phyloP scores from a whole-genome alignment of 2,329 filamentous ascomycete genomes.

The Xylaria sp. region DNA sequence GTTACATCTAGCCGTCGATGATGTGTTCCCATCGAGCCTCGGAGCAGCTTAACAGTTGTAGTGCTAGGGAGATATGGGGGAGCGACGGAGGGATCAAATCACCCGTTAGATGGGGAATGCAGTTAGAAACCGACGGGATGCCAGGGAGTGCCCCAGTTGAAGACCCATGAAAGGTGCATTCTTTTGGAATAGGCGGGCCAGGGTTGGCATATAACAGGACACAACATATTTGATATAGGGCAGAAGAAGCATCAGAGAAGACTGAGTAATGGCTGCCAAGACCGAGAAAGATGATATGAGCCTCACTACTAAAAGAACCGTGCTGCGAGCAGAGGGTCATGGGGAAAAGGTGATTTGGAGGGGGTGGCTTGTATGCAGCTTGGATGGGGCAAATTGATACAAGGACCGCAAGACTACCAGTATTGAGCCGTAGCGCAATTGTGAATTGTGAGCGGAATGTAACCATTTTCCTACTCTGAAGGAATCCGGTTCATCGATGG shows the following conservation, averaged over 20 bases:
- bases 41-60: constrained; percentile 46
- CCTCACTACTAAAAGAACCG: constrained; percentile 36
- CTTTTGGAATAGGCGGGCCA: constrained; percentile 48
- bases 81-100: constrained; percentile 41
- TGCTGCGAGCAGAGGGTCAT: constrained; percentile 27
- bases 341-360: constrained; percentile 42
- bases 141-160: constrained; percentile 48
- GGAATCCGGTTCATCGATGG: constrained; percentile 15
- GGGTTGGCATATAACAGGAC: constrained; percentile 49
- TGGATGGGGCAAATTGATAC: constrained; percentile 32
- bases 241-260: constrained; percentile 41
- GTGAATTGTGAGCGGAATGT: constrained; percentile 18
- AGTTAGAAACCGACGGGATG: constrained; percentile 47
- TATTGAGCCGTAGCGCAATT: constrained; percentile 24
- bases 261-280: constrained; percentile 31
- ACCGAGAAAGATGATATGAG: constrained; percentile 36
- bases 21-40: constrained; percentile 52
- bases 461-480: constrained; percentile 10
- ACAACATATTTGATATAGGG: constrained; percentile 47
- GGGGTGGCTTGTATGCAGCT: constrained; percentile 50
- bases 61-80: constrained; percentile 48
- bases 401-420: constrained; percentile 19
- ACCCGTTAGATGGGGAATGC: constrained; percentile 44
- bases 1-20: constrained; percentile 56
- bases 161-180: constrained; percentile 45